These are phyloP conservation scores for Lasiodiplodia gonubiensis DNA, from an alignment of 2,329 filamentous ascomycete genomes.

Conservation along the genomic window DNA sequence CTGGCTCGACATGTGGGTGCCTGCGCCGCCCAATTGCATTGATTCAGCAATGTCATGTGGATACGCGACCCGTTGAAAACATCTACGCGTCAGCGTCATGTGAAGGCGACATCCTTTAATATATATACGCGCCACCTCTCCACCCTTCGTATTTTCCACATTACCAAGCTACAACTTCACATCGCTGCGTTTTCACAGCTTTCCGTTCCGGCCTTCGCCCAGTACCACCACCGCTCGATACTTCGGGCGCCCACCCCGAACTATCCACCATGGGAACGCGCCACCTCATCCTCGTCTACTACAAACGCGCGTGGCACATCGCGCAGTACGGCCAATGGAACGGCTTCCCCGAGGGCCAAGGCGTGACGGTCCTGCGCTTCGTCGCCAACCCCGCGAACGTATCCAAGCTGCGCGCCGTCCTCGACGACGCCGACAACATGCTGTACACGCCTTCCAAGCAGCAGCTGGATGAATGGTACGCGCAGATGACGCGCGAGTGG, in stretches of 20 bases:
- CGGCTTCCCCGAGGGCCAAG: slow-evolving; percentile 38
- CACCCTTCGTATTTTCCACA: too few relatives aligned
- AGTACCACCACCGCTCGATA: too few relatives aligned
- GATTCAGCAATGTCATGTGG: too few relatives aligned
- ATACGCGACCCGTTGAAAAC: too few relatives aligned
- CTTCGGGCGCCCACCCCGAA: too few relatives aligned
- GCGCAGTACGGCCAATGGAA: slow-evolving; percentile 40
- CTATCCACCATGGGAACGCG: slow-evolving; percentile 30
- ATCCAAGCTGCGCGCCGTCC: background rate
- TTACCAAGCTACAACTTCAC: too few relatives aligned
- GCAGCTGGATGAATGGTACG: background rate
- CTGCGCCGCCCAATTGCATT: too few relatives aligned
- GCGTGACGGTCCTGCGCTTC: slow-evolving; percentile 30
- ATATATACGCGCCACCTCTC: too few relatives aligned
- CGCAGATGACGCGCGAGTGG: background rate
- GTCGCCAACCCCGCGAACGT: background rate
- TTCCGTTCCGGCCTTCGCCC: too few relatives aligned
- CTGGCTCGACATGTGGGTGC: too few relatives aligned
- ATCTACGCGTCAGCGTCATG: too few relatives aligned
- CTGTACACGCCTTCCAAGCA: background rate
- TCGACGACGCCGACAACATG: background rate
- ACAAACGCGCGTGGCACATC: slow-evolving; percentile 33
- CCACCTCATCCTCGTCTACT: slow-evolving; percentile 33
- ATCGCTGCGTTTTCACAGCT: background rate
- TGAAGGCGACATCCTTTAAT: too few relatives aligned